phyloP scores from a whole-genome alignment of 371 early-diverging fungal genomes.

The Coemansia sp. region DNA sequence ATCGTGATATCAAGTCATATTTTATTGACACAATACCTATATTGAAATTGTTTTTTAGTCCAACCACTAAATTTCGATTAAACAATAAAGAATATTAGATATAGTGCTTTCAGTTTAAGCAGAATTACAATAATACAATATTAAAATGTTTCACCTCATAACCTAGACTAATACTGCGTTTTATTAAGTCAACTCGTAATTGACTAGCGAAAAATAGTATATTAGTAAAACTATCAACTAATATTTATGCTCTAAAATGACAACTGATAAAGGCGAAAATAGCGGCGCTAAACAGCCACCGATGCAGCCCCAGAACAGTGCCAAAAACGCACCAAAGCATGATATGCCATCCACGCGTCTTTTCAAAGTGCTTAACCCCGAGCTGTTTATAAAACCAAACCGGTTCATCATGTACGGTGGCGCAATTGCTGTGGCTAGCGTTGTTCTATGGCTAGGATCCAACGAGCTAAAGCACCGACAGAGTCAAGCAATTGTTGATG shows the following conservation, averaged over 20 bases:
- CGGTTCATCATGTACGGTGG: constrained; percentile 42
- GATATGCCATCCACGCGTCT: constrained; percentile 38
- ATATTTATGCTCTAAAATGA: not conserved
- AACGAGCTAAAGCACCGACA: constrained; percentile 30
- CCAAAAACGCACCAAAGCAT: not conserved
- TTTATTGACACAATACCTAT: not conserved
- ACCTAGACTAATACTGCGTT: too few relatives aligned
- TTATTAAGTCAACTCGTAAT: not conserved
- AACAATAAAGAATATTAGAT: not conserved
- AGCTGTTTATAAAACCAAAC: constrained; percentile 49
- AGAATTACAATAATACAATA: not conserved
- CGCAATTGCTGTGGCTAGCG: constrained; percentile 23
- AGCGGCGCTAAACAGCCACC: not conserved
- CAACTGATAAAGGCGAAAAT: not conserved
- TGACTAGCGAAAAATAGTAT: not conserved
- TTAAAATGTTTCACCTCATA: not conserved
- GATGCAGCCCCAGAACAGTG: not conserved
- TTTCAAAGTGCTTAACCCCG: constrained; percentile 47
- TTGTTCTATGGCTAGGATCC: constrained; percentile 38
- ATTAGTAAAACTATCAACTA: not conserved
- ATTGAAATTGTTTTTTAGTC: not conserved
- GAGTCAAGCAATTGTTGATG: constrained; percentile 2
- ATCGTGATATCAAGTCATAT: not conserved
- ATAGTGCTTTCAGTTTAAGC: not conserved
- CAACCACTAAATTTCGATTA: not conserved